phyloP scores from a whole-genome alignment of 2,329 filamentous ascomycete species.

The Cladosporium sp. region DNA sequence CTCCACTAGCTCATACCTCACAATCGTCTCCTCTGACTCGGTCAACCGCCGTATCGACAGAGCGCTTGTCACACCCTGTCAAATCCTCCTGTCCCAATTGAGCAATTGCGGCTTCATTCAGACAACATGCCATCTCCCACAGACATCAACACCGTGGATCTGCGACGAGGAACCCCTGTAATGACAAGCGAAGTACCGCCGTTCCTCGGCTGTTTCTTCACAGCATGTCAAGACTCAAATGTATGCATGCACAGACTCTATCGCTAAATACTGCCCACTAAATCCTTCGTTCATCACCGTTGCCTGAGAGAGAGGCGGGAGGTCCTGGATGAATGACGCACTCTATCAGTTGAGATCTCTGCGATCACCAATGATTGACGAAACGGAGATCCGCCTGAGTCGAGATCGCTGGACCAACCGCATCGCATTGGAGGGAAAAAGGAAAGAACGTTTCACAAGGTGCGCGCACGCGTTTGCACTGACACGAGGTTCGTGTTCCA shows the following conservation, averaged over 20 bases:
- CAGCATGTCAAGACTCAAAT: background rate
- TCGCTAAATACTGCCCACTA: background rate
- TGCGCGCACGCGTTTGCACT: background rate
- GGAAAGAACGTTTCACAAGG: background rate
- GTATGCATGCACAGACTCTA: background rate
- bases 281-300: background rate
- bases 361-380: background rate
- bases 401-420: background rate
- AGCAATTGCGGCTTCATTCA: background rate
- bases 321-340: background rate
- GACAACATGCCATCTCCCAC: background rate
- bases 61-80: background rate
- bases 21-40: background rate
- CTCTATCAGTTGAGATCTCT: background rate
- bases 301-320: background rate
- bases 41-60: background rate
- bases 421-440: background rate
- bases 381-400: background rate
- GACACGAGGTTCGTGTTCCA: background rate
- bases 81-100: background rate
- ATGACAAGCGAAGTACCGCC: constrained; percentile 3
- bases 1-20: background rate
- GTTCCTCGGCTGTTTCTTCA: constrained; percentile 5
- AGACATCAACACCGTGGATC: background rate
- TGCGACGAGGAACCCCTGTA: constrained; percentile 1